phyloP scores from a whole-genome alignment of 2,329 filamentous ascomycete species.

The Drechslerella stenobrocha region DNA sequence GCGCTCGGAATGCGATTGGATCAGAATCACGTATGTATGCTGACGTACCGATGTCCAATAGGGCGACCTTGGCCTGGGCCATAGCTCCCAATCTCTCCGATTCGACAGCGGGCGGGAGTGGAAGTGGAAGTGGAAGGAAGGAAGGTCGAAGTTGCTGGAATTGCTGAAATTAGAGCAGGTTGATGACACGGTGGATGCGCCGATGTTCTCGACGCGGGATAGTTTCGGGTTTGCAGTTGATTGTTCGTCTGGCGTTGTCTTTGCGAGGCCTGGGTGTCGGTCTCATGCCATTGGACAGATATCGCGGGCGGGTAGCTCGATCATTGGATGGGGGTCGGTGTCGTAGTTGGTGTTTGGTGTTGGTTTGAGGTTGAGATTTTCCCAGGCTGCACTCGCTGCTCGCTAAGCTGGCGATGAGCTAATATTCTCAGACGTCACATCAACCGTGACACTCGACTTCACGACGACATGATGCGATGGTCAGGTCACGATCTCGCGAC shows the following conservation, averaged over 20 bases:
- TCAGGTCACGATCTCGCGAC: not conserved
- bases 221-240: too few relatives aligned
- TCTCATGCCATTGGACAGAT: too few relatives aligned
- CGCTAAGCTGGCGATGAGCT: not conserved
- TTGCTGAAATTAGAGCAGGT: not conserved
- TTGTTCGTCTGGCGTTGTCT: too few relatives aligned
- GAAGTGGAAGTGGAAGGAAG: not conserved
- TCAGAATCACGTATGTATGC: not conserved
- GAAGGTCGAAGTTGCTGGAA: not conserved
- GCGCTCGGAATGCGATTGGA: not conserved
- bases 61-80: constrained; percentile 25
- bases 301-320: too few relatives aligned
- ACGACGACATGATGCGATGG: not conserved
- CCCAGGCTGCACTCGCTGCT: not conserved
- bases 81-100: constrained; percentile 7
- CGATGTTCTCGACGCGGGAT: too few relatives aligned
- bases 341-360: not conserved
- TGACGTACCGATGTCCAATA: constrained; percentile 45
- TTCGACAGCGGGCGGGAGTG: not conserved
- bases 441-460: not conserved
- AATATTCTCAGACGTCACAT: too few relatives aligned
- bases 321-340: not conserved
- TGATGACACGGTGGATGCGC: too few relatives aligned
- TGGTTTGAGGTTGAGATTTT: constrained; percentile 2
- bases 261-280: too few relatives aligned